Conservation (phyloP, 1,284 basidiomycete genomes). For the Ustilago shanxiensis region DNA sequence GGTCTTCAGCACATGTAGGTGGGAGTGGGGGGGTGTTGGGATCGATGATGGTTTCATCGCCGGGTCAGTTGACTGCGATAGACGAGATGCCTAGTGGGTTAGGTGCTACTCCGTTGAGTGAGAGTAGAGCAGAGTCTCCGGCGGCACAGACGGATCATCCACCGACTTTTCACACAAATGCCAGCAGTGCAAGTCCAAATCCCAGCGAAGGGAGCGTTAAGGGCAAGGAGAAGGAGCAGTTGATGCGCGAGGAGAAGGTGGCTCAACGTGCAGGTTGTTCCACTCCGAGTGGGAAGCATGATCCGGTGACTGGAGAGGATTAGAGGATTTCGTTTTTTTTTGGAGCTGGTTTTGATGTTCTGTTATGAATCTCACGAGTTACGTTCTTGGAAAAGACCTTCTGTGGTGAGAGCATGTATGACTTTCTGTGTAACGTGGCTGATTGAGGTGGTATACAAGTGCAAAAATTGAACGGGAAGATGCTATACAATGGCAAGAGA, state of each 20-base stretch:
- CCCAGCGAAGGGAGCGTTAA: conserved; percentile 19
- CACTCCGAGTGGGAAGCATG: conserved; percentile 29
- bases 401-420: too few relatives aligned
- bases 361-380: not conserved
- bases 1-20: not conserved
- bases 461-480: not conserved
- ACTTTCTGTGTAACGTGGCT: too few relatives aligned
- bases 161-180: conserved; percentile 17
- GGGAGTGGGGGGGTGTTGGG: not conserved
- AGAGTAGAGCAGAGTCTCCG: conserved; percentile 32
- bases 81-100: conserved; percentile 36
- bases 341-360: not conserved
- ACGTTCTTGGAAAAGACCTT: too few relatives aligned
- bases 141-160: conserved; percentile 5
- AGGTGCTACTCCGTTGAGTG: conserved; percentile 23
- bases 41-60: conserved; percentile 21
- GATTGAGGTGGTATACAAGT: conserved; percentile 3
- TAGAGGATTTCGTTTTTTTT: not conserved
- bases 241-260: conserved; percentile 9
- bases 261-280: conserved; percentile 34
- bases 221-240: conserved; percentile 20
- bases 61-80: conserved; percentile 43
- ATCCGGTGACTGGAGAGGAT: conserved; percentile 15
- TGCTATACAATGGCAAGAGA: not conserved
- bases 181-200: conserved; percentile 6